Conservation (phyloP, 148 eudicot species). For the Rhododendron williamsianum region DNA sequence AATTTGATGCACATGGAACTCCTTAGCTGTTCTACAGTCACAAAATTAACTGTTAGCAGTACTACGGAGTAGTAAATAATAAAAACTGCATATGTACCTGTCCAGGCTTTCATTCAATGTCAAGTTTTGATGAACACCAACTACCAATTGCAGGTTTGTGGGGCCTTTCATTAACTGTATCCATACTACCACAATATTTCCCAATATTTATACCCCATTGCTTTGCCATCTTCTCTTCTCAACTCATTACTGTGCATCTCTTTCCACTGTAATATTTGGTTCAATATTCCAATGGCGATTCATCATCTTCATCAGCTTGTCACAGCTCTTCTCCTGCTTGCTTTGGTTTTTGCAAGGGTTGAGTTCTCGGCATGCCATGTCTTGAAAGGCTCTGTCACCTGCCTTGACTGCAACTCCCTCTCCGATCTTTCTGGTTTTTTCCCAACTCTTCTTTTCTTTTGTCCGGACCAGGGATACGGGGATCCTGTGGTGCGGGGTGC, state of each 20-base stretch:
- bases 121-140: background rate
- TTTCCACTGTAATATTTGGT: background rate
- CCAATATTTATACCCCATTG: slow-evolving; percentile 1
- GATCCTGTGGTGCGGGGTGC: too few species aligned
- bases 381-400: slow-evolving; percentile 48
- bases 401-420: slow-evolving; percentile 48
- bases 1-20: too few species aligned
- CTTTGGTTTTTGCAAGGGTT: slow-evolving; percentile 31
- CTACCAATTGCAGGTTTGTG: background rate
- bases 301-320: slow-evolving; percentile 9
- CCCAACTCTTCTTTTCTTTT: background rate
- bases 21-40: too few species aligned
- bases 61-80: too few species aligned
- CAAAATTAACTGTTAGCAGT: background rate
- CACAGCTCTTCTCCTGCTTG: slow-evolving; percentile 20
- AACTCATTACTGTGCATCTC: background rate
- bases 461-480: background rate
- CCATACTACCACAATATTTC: background rate
- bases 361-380: slow-evolving; percentile 24
- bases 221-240: slow-evolving; percentile 3
- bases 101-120: background rate
- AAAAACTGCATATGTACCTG: background rate
- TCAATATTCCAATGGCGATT: slow-evolving; percentile 24
- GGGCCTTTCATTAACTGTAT: background rate
- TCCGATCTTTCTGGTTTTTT: slow-evolving; percentile 53